These are phyloP conservation scores for Lentithecium fluviatile DNA, from an alignment of 495 filamentous ascomycete genomes.

Conservation along the genomic window DNA sequence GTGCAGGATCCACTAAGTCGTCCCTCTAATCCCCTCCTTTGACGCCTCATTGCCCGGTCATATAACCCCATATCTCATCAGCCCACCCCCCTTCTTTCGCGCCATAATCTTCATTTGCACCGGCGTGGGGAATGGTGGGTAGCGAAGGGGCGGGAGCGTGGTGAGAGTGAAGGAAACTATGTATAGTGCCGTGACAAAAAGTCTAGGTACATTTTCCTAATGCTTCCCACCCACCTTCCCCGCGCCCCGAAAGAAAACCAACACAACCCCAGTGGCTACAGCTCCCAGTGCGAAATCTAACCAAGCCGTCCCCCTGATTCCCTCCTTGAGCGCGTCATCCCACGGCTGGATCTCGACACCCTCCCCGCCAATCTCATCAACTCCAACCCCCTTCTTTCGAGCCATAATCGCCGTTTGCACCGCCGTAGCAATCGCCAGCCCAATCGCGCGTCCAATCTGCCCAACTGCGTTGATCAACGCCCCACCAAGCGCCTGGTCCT, in stretches of 20 bases:
- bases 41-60: too few relatives aligned
- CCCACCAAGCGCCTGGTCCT: constrained; percentile 61
- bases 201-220: constrained; percentile 9
- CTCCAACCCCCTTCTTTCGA: constrained; percentile 40
- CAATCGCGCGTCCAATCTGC: constrained; percentile 57
- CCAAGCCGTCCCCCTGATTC: constrained; percentile 56
- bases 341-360: constrained; percentile 22
- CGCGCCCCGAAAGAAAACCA: constrained; percentile 36
- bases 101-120: too few relatives aligned
- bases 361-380: constrained; percentile 45
- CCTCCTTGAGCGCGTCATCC: constrained; percentile 47
- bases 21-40: too few relatives aligned
- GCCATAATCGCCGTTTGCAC: constrained; percentile 54
- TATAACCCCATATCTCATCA: too few relatives aligned
- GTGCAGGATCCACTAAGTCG: too few relatives aligned
- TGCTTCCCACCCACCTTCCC: constrained; percentile 37
- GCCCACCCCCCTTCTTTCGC: too few relatives aligned
- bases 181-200: too few relatives aligned
- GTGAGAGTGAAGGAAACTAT: too few relatives aligned
- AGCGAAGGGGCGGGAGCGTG: too few relatives aligned
- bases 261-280: constrained; percentile 27
- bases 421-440: constrained; percentile 58
- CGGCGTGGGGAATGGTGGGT: too few relatives aligned
- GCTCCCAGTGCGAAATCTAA: constrained; percentile 49
- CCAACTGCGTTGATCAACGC: constrained; percentile 61